phyloP scores from a whole-genome alignment of 345 rosid species.

The Lepidium sativum region DNA sequence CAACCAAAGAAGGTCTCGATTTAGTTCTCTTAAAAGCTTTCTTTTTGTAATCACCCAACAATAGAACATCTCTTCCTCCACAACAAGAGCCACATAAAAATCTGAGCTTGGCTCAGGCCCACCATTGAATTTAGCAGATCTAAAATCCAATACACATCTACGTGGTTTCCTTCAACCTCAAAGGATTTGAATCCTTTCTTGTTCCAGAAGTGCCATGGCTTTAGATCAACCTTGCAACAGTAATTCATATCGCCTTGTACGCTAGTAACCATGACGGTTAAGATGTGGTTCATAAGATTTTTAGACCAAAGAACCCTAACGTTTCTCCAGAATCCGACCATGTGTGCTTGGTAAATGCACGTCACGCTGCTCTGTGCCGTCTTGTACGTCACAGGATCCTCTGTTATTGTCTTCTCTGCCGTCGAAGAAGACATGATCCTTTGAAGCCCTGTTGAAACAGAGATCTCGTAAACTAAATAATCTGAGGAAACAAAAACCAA shows the following conservation, averaged over 20 bases:
- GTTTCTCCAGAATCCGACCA: constrained; percentile 51
- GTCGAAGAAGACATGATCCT: constrained; percentile 5
- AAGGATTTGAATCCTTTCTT: constrained; percentile 64
- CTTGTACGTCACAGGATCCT: constrained; percentile 41
- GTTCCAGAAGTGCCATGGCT: constrained; percentile 85
- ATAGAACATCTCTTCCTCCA: constrained; percentile 63
- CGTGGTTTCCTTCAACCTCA: constrained; percentile 45
- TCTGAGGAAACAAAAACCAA: not conserved
- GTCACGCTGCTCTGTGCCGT: constrained; percentile 67
- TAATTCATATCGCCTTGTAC: constrained; percentile 41
- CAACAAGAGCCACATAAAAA: constrained; percentile 65
- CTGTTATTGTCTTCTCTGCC: constrained; percentile 37
- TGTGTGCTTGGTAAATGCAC: constrained; percentile 51
- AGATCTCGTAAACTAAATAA: not conserved
- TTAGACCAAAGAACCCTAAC: constrained; percentile 60
- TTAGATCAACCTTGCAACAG: constrained; percentile 59
- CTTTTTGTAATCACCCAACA: constrained; percentile 71
- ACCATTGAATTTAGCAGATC: constrained; percentile 61
- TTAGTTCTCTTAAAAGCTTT: constrained; percentile 80
- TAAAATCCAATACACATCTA: constrained; percentile 65
- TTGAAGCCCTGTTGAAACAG: not conserved
- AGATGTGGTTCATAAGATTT: constrained; percentile 60
- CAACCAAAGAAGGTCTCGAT: constrained; percentile 62
- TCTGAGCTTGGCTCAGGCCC: constrained; percentile 69
- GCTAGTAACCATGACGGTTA: constrained; percentile 45